Evolutionary conservation across 2,329 filamentous ascomycete genomes (phyloP).

Genomic region (Beauveria caledonica): DNA sequence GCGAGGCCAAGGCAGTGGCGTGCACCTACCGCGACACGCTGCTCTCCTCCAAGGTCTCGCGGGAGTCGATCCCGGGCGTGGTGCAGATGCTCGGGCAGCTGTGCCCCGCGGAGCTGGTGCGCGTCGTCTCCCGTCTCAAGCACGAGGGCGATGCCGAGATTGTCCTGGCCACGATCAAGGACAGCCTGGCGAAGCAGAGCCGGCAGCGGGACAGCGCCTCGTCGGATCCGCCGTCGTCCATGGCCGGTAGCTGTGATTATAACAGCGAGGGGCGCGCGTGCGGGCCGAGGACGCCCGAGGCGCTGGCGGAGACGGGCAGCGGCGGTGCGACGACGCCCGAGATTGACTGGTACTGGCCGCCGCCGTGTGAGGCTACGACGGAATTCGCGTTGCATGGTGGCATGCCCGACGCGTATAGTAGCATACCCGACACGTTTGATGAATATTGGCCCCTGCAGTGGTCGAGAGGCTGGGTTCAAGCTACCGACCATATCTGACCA

Average conservation of each 20-base stretch:
- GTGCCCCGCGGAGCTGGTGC: not conserved
- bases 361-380: too few species aligned
- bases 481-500: too few species aligned
- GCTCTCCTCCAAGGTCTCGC: not conserved
- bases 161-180: not conserved
- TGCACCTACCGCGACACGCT: not conserved
- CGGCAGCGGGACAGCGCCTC: not conserved
- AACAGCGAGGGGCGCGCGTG: not conserved
- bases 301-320: too few species aligned
- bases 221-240: not conserved
- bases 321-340: too few species aligned
- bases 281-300: not conserved
- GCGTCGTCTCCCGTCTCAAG: not conserved
- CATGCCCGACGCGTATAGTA: too few species aligned
- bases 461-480: too few species aligned
- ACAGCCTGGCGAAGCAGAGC: not conserved
- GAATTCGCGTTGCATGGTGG: too few species aligned
- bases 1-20: not conserved
- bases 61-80: not conserved
- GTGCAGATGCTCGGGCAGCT: not conserved
- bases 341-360: too few species aligned
- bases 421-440: too few species aligned
- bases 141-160: not conserved
- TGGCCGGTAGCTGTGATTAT: not conserved
- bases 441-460: too few species aligned